Base-by-base conservation (phyloP, 352 stramenopile genomes). In the Sclerospora graminicola region DNA sequence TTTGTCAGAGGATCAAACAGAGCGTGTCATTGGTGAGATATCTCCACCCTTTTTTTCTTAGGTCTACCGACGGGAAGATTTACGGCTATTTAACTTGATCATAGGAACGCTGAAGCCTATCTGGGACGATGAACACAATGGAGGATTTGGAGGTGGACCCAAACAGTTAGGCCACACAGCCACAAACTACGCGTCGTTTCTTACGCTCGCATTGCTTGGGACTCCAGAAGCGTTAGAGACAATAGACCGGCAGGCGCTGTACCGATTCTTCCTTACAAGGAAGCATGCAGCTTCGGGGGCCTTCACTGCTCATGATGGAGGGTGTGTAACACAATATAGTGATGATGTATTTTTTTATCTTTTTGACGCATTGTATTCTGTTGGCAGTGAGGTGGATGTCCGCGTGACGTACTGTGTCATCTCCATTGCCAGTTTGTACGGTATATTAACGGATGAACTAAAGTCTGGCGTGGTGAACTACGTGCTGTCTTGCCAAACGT, bases 351-450 rank as follows among this genome's bases (percentile, higher is more conserved):
- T 21, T 8, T 18, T 23, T 40, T 8, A 39, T n/a, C 18, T 41
- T 10, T 37, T 10, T 41, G 32, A 44, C 21, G 21, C 21, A 26
- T 13, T 27, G 2, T 1, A 31, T 40, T 30, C 21, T 16, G 4
- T 20, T 33, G 3, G 32, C 45, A 89, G 91, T 23, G 94, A 98
- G 63, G 74, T 97, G 26, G 94, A 99, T 59, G 89, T 97, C 15
- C 83, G 96, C 27, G 92, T 94, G 29, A 96, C 90, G n/a, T 99
- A 99, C 69, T 98, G 91, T 23, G 82, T 98, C 29, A 68, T 99
- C 47, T 86, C 72, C n/a, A 93, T 98, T 41, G 83, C 90, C 11
- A 83, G 71, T 34, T 69, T 99, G 14, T 84, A 93, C 19, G 91
- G 95, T 35, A 84, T 99, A 34, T 54, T 97, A 5, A 97, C 85